These are phyloP conservation scores for Penicillium sp. DNA, from an alignment of 2,329 filamentous ascomycete genomes.

Conservation along the genomic window DNA sequence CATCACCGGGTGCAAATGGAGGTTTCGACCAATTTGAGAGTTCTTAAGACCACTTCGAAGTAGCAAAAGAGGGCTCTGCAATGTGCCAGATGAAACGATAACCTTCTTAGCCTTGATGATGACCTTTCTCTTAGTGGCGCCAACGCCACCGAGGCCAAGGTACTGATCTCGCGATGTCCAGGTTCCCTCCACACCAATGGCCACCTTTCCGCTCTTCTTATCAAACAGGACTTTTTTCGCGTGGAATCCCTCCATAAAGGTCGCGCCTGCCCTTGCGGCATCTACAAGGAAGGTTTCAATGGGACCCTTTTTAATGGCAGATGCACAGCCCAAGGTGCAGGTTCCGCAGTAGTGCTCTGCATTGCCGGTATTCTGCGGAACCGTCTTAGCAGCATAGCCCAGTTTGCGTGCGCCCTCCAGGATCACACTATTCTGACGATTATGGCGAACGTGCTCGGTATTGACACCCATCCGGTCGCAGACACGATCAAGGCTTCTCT, in stretches of 20 bases:
- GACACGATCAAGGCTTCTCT: slow-evolving; percentile 76
- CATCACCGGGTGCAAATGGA: slow-evolving; percentile 72
- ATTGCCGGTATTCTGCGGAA: slow-evolving; percentile 78
- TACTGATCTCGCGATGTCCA: slow-evolving; percentile 72
- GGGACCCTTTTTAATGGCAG: slow-evolving; percentile 76
- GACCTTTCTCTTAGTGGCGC: slow-evolving; percentile 59
- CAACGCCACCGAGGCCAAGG: slow-evolving; percentile 56
- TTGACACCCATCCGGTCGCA: slow-evolving; percentile 76
- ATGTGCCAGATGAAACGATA: slow-evolving; percentile 72
- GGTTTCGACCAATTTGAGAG: slow-evolving; percentile 75
- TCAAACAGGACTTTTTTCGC: slow-evolving; percentile 69
- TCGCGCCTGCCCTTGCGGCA: slow-evolving; percentile 72
- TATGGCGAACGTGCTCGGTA: slow-evolving; percentile 67
- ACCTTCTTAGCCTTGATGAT: slow-evolving; percentile 77
- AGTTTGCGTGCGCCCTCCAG: slow-evolving; percentile 73
- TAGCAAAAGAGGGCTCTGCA: slow-evolving; percentile 76
- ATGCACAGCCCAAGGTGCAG: slow-evolving; percentile 60
- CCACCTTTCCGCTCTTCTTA: slow-evolving; percentile 51
- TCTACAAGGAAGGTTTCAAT: slow-evolving; percentile 75
- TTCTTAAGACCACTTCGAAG: slow-evolving; percentile 79
- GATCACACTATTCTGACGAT: slow-evolving; percentile 68
- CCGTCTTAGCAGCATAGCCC: slow-evolving; percentile 67
- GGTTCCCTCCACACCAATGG: slow-evolving; percentile 69
- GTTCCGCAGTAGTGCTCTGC: slow-evolving; percentile 72
- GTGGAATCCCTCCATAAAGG: slow-evolving; percentile 80